Evolutionary conservation across 305 asterid species (phyloP).

Genomic region (Rubia peregrina): DNA sequence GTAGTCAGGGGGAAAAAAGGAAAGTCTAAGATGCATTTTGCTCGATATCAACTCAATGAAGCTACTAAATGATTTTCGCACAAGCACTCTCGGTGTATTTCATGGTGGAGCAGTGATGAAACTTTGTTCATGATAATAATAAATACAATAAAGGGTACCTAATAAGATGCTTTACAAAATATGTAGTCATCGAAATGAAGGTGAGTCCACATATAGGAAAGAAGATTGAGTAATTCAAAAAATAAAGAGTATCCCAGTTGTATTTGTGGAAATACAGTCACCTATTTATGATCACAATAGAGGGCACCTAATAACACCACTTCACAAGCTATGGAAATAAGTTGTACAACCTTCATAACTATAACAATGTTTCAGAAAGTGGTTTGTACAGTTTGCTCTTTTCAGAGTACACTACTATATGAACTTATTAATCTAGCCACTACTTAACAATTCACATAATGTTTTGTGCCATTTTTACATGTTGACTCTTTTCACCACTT

Average conservation of each 20-base stretch:
- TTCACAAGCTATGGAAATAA: not conserved
- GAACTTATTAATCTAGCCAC: not conserved
- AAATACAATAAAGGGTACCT: not conserved
- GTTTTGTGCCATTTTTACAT: not conserved
- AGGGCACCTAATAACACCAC: not conserved
- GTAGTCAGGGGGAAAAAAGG: not conserved
- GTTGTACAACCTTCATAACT: not conserved
- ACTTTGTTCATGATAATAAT: not conserved
- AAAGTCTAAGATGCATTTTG: not conserved
- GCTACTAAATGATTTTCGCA: not conserved
- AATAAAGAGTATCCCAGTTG: not conserved
- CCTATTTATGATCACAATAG: not conserved
- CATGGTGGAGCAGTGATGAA: not conserved
- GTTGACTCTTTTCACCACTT: not conserved
- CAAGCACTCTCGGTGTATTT: not conserved
- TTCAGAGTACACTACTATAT: not conserved
- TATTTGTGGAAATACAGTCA: not conserved
- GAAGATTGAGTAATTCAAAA: not conserved
- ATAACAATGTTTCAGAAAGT: not conserved
- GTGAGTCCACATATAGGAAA: not conserved
- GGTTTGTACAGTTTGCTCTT: not conserved
- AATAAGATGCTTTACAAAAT: not conserved
- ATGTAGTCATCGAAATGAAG: not conserved
- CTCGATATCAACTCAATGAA: not conserved
- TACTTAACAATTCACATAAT: not conserved